Base-by-base conservation (phyloP, 2,329 filamentous ascomycete species). In the Curvularia sp. region DNA sequence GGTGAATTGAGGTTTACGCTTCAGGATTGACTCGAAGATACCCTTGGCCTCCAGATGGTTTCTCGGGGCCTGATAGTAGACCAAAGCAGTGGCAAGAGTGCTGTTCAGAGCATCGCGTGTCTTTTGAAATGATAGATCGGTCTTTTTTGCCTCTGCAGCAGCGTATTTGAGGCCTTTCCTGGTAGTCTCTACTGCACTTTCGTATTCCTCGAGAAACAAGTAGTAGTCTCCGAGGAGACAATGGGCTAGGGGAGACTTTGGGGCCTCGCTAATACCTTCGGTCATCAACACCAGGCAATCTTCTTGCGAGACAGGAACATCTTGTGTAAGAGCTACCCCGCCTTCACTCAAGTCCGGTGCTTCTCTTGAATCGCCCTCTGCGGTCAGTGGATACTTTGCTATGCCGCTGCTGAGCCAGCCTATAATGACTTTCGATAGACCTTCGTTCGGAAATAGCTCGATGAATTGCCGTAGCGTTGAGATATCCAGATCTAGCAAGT, bases 41-140 rank as follows among this genome's bases (percentile, higher is more conserved):
- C 78, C 78, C 72, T 92, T 94, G 2, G 95, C 93, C 78, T 98
- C 94, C 18, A 88, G 84, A 67, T 99, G 95, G 71, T 98, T 89
- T 60, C 92, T 88, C 0, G 95, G 95, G 0, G 92, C 89, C 73
- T 98, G 93, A 66, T 96, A 92, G 67, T 93, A 91, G 2, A 99
- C 92, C 20, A 98, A 78, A 0, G 93, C 88, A n/a, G 93, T 97
- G 9, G 87, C 95, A 7, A 99, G 86, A 42, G 87, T 89, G 43
- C 92, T 85, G 57, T 88, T 91, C 54, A 95, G 84, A 0, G 90
- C 86, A 75, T 97, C 92, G n/a, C 66, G 49, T 84, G 82, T 5
- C 65, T 58, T 67, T 47, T 83, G 80, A 50, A 97, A 88, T 0
- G 79, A 75, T 43, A 96, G 73, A 0, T 92, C 92, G 6, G 88